Conservation (phyloP, 2,329 filamentous ascomycete species). For the Cladophialophora immunda region DNA sequence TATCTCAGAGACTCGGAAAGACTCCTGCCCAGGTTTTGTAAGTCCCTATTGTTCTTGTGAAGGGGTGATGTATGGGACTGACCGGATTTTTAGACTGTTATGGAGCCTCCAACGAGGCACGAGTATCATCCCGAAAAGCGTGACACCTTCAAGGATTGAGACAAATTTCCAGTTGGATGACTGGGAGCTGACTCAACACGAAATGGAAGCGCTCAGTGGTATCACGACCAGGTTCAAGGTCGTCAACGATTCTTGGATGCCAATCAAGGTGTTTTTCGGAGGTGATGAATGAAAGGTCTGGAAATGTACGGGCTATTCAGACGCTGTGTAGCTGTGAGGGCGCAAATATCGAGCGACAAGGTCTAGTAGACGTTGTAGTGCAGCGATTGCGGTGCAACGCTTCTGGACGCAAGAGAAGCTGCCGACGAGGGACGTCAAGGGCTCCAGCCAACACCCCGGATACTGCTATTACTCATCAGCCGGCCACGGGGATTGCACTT, state of each 20-base stretch:
- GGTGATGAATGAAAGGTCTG: conserved; percentile 32
- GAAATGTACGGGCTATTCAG: background rate
- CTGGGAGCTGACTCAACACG: conserved; percentile 75
- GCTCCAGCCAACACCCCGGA: background rate
- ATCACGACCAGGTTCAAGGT: conserved; percentile 83
- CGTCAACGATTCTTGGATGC: conserved; percentile 73
- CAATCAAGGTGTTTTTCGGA: conserved; percentile 78
- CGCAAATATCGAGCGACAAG: background rate
- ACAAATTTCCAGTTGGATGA: conserved; percentile 79
- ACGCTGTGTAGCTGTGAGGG: background rate
- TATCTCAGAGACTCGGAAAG: conserved; percentile 23
- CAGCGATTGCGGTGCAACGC: background rate
- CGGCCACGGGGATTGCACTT: background rate
- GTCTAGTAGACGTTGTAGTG: background rate
- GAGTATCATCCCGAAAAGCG: conserved; percentile 85
- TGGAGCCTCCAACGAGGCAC: conserved; percentile 85
- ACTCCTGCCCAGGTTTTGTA: conserved; percentile 32
- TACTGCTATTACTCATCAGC: background rate
- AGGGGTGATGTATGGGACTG: conserved; percentile 57
- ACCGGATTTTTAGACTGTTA: conserved; percentile 56
- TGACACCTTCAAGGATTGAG: conserved; percentile 76
- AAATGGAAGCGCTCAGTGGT: conserved; percentile 72
- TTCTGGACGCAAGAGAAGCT: background rate
- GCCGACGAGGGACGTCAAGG: background rate
- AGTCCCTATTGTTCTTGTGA: conserved; percentile 60